These are phyloP conservation scores for Ogataea haglerorum DNA, from an alignment of 805 yeast genomes.

Conservation along the genomic window DNA sequence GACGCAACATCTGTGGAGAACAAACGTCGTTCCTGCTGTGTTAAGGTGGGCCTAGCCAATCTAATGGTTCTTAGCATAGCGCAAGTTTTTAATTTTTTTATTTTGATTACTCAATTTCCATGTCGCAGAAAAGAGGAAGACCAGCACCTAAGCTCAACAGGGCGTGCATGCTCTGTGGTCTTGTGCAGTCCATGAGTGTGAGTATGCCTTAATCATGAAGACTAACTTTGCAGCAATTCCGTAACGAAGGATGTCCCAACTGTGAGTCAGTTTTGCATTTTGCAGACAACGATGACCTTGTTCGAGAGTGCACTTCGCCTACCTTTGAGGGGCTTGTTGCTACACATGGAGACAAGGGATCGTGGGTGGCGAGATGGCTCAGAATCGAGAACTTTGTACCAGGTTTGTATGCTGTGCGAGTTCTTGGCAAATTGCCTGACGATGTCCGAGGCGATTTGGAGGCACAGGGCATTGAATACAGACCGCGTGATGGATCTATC, in stretches of 20 bases:
- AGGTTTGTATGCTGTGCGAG: conserved; percentile 91
- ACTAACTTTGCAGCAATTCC: conserved; percentile 48
- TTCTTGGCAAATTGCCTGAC: conserved; percentile 85
- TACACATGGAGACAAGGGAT: conserved; percentile 73
- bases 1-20: conserved; percentile 8
- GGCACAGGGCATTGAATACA: conserved; percentile 72
- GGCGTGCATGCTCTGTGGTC: conserved; percentile 97
- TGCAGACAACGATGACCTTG: conserved; percentile 72
- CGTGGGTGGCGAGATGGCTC: conserved; percentile 97
- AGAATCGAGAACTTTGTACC: conserved; percentile 85
- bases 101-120: conserved; percentile 1
- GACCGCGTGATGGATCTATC: conserved; percentile 92
- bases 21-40: neutral
- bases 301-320: conserved; percentile 92
- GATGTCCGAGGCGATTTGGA: conserved; percentile 74
- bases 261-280: conserved; percentile 85
- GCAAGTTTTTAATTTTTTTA: neutral
- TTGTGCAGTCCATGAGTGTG: conserved; percentile 75
- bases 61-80: conserved; percentile 1
- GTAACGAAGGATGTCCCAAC: conserved; percentile 90
- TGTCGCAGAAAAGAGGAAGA: conserved; percentile 31
- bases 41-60: neutral
- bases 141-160: conserved; percentile 65
- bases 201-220: conserved; percentile 22
- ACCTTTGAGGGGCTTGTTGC: conserved; percentile 95